Conservation (phyloP, 2,329 filamentous ascomycete species). For the Penicillium sp. region DNA sequence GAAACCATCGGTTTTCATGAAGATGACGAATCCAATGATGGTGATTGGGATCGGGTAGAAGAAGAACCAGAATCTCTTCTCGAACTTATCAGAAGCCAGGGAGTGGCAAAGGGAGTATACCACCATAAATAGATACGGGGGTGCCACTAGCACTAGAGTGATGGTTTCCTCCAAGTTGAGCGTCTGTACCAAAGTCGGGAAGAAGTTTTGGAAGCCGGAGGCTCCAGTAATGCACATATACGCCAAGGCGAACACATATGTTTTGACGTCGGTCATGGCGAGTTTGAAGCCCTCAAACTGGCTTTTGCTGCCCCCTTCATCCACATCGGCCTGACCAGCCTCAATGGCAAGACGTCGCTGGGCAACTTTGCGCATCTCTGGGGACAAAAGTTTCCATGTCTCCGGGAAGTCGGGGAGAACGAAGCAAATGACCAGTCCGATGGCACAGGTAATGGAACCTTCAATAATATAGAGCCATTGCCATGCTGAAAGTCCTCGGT, state of each 20-base stretch:
- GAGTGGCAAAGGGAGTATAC: constrained; percentile 47
- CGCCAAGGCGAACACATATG: constrained; percentile 42
- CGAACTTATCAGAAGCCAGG: constrained; percentile 43
- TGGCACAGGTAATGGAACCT: constrained; percentile 32
- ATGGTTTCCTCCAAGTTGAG: constrained; percentile 45
- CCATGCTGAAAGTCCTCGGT: constrained; percentile 37
- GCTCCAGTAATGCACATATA: constrained; percentile 50
- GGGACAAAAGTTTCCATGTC: constrained; percentile 43
- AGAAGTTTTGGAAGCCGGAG: constrained; percentile 55
- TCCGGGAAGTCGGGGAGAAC: constrained; percentile 44
- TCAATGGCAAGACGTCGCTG: constrained; percentile 51
- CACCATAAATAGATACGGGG: constrained; percentile 55
- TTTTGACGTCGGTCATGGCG: constrained; percentile 51
- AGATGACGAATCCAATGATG: constrained; percentile 52
- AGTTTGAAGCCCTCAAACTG: constrained; percentile 51
- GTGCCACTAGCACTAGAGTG: constrained; percentile 51
- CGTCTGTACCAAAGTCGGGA: constrained; percentile 50
- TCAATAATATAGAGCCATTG: constrained; percentile 45
- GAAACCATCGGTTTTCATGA: constrained; percentile 52
- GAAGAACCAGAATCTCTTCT: constrained; percentile 53
- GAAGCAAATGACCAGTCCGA: constrained; percentile 33
- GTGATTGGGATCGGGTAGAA: constrained; percentile 52
- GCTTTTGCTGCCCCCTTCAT: constrained; percentile 46
- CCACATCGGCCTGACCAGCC: constrained; percentile 48
- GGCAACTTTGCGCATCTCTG: constrained; percentile 47